phyloP scores from a whole-genome alignment of 1,139 yeast species.

The Petasospora fabianii region DNA sequence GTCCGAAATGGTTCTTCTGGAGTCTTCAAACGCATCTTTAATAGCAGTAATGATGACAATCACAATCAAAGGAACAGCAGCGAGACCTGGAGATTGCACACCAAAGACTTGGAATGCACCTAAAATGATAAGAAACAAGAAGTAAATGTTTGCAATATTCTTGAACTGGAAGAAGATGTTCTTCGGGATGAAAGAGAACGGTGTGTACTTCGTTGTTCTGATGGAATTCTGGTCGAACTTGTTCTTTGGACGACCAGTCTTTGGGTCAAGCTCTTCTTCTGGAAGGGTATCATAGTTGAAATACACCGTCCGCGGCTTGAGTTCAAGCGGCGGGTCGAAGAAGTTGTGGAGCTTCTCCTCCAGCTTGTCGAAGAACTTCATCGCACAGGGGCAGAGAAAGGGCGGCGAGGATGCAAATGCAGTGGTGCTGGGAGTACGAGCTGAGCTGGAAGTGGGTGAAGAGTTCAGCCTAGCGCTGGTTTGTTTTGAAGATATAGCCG shows the following conservation, averaged over 20 bases:
- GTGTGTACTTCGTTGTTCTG: constrained; percentile 94
- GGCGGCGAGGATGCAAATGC: too few relatives aligned
- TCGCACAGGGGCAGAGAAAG: too few relatives aligned
- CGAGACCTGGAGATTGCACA: constrained; percentile 81
- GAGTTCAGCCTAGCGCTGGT: too few relatives aligned
- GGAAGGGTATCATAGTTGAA: constrained; percentile 62
- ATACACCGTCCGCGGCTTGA: constrained; percentile 48
- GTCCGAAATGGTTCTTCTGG: constrained; percentile 76
- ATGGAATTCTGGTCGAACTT: constrained; percentile 80
- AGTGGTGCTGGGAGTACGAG: too few relatives aligned
- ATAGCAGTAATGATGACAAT: constrained; percentile 85
- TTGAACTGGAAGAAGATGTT: constrained; percentile 76
- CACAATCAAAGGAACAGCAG: constrained; percentile 91
- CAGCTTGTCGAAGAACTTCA: constrained; percentile 3
- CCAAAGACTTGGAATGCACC: constrained; percentile 92
- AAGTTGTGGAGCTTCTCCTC: constrained; percentile 8
- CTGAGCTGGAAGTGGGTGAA: too few relatives aligned
- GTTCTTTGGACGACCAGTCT: constrained; percentile 54
- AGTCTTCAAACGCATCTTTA: constrained; percentile 94
- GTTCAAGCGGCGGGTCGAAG: constrained; percentile 18
- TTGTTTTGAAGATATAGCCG: too few relatives aligned
- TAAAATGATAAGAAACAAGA: constrained; percentile 73
- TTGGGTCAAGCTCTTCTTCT: constrained; percentile 46
- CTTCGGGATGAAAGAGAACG: constrained; percentile 82
- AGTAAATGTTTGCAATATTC: constrained; percentile 87